A percentile compares a stretch with the other conserved stretches of the same genome.
phyloP scores from a whole-genome alignment of 1,284 basidiomycete species.

The Vanrija humicola region DNA sequence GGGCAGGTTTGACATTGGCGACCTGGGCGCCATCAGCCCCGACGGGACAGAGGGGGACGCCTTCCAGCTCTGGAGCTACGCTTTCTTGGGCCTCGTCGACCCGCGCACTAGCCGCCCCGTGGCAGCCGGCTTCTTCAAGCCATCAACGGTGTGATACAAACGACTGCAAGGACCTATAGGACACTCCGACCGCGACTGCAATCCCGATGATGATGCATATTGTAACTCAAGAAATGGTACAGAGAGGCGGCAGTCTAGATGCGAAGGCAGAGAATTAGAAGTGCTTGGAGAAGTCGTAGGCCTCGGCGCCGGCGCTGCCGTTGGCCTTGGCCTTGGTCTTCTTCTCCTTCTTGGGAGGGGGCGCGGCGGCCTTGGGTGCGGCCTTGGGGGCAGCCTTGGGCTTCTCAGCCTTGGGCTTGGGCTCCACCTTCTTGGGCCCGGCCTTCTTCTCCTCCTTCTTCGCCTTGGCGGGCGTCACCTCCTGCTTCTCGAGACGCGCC shows the following conservation, averaged over 20 bases:
- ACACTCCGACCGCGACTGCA: too few species aligned
- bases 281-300: constrained; percentile 31
- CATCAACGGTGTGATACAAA: too few species aligned
- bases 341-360: neutral
- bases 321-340: constrained; percentile 11
- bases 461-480: neutral
- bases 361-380: neutral
- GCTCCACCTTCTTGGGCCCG: constrained; percentile 13
- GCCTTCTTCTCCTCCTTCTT: neutral
- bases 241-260: too few species aligned
- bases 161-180: too few species aligned
- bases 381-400: neutral
- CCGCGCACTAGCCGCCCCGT: constrained; percentile 32
- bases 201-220: too few species aligned
- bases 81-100: constrained; percentile 43
- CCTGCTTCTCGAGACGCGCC: neutral
- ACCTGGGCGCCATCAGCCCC: constrained; percentile 35
- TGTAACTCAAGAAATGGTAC: too few species aligned
- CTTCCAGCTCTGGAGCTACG: constrained; percentile 49
- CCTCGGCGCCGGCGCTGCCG: constrained; percentile 13
- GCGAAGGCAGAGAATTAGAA: constrained; percentile 16
- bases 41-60: constrained; percentile 49
- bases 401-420: constrained; percentile 9
- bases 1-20: constrained; percentile 34
- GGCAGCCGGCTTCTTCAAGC: constrained; percentile 18